Base-by-base conservation (phyloP, 164 flowering plant species). In the Tetracentron sinense region DNA sequence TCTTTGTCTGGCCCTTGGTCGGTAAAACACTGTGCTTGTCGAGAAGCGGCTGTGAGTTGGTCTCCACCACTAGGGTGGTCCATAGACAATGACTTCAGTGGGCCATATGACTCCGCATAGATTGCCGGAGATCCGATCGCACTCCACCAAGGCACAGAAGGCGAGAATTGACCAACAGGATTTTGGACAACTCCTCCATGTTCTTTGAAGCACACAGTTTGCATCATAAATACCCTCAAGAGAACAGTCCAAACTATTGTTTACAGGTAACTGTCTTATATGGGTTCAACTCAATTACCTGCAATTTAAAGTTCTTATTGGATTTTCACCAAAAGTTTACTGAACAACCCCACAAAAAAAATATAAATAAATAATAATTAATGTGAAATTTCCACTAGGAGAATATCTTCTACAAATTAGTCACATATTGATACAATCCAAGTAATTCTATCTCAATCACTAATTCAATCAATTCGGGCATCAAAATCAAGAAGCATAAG, bases 141-240 rank as follows among this genome's bases (percentile, higher is more conserved):
- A 72, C 73, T 73, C 89, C 86, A 80, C 74, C 80, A 71, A 56
- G 87, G 77, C 54, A 66, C 60, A 2, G 77, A 54, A 38, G 73
- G 67, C 27, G 83, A 61, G 48, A 82, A 54, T 50, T 81, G 82
- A 57, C 76, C 78, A 42, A 59, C 35, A 10, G 80, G 60, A 69
- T 70, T 81, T 31, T 67, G 78, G 48, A 38, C 46, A 60, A 64
- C 29, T 54, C 81, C 79, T 58, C 72, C 81, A 58, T 77, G 81
- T 42, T 83, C 86, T 71, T 80, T 84, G 53, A 78, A 64, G 69
- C 67, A 74, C 35, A 74, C 61, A 50, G 86, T 68, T 54, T 78
- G 78, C 84, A 77, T 77, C 68, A 54, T 56, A 25, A 19, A 26
- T 44, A 27, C 14, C 49, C 15, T 42, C 30, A 31, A 58, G 31